These are phyloP conservation scores for Russula brevipes DNA, from an alignment of 768 basidiomycete species.

Conservation along the genomic window DNA sequence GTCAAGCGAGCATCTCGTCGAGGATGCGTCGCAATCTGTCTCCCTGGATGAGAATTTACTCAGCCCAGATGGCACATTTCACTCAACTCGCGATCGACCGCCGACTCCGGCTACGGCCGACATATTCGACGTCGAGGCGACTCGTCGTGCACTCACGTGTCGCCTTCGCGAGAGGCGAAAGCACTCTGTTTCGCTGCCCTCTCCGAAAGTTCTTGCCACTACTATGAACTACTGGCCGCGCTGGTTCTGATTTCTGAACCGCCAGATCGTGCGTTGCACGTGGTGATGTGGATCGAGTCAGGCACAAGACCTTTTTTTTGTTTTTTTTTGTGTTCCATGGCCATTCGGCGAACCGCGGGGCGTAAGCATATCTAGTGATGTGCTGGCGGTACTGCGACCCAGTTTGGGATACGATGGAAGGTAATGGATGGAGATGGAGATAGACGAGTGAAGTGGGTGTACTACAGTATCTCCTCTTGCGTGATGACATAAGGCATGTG, in stretches of 20 bases:
- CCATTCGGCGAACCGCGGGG: neutral
- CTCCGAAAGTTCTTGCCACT: neutral
- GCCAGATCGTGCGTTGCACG: neutral
- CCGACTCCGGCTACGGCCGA: neutral
- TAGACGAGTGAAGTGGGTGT: no score
- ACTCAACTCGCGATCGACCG: neutral
- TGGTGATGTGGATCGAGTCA: neutral
- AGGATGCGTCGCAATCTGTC: neutral
- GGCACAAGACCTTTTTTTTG: neutral
- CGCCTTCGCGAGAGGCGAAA: constrained; percentile 14
- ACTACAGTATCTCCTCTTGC: no score
- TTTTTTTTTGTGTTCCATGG: neutral
- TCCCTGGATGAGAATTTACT: constrained; percentile 10
- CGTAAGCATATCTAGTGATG: neutral
- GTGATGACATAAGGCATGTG: neutral
- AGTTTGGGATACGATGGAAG: neutral
- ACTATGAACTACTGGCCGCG: constrained; percentile 12
- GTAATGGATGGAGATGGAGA: no score
- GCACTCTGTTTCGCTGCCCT: neutral
- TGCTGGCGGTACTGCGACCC: neutral
- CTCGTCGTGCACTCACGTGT: constrained; percentile 6
- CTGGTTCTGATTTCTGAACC: constrained; percentile 3
- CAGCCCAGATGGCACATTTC: constrained; percentile 16
- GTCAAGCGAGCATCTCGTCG: constrained; percentile 4
- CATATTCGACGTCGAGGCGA: neutral